phyloP scores from a whole-genome alignment of 1,284 basidiomycete genomes.

The Sporisorium exsertum region DNA sequence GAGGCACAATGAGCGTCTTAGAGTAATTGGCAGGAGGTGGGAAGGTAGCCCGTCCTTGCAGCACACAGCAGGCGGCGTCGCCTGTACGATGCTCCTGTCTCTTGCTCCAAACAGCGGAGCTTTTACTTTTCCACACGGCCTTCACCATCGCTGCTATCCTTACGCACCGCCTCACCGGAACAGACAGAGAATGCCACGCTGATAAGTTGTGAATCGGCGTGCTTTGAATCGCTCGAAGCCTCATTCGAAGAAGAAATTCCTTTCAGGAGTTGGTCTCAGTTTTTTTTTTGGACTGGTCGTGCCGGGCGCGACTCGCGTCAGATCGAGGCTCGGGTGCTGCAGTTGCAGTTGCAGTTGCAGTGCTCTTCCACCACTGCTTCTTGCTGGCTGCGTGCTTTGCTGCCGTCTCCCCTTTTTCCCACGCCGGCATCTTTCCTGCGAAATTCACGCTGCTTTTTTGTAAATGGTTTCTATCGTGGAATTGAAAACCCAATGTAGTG shows the following conservation, averaged over 20 bases:
- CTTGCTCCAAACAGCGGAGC: no score
- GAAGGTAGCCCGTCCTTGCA: background rate
- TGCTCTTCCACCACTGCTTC: background rate
- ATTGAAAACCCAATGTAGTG: background rate
- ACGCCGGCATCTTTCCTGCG: slow-evolving; percentile 3
- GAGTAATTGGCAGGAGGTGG: background rate
- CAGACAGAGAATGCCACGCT: background rate
- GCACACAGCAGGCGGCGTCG: no score
- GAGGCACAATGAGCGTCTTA: background rate
- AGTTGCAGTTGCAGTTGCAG: no score
- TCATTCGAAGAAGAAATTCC: background rate
- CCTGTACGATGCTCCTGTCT: no score
- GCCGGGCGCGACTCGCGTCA: slow-evolving; percentile 7
- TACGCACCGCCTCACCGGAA: no score
- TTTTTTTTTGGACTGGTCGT: background rate
- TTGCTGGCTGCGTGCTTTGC: background rate
- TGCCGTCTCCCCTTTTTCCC: slow-evolving; percentile 5
- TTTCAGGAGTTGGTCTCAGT: background rate
- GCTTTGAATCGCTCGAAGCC: background rate
- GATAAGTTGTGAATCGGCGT: background rate
- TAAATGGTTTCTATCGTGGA: background rate
- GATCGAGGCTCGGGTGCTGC: slow-evolving; percentile 3
- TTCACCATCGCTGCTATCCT: no score
- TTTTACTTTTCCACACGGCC: no score
- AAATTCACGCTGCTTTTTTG: background rate